phyloP scores from a whole-genome alignment of 2,329 filamentous ascomycete species.

The Xylaria sp. region DNA sequence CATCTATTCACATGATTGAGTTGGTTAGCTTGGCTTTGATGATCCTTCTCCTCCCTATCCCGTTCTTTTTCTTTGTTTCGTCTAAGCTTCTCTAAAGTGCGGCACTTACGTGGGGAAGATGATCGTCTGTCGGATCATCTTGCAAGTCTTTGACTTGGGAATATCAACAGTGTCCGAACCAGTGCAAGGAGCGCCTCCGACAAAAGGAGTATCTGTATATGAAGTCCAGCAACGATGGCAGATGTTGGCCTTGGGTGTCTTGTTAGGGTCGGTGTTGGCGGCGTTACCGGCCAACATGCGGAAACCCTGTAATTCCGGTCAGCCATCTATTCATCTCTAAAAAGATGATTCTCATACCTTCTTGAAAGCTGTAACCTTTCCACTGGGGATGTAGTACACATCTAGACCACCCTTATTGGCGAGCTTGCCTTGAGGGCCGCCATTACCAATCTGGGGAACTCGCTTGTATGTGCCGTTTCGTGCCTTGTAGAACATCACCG shows the following conservation, averaged over 20 bases:
- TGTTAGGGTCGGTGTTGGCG: slow-evolving; percentile 54
- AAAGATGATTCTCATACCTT: slow-evolving; percentile 44
- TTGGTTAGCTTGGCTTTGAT: slow-evolving; percentile 20
- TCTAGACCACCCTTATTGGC: slow-evolving; percentile 58
- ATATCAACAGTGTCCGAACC: slow-evolving; percentile 63
- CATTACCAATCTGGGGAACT: slow-evolving; percentile 58
- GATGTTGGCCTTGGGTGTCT: slow-evolving; percentile 55
- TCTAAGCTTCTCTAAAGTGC: neutral
- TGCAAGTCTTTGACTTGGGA: slow-evolving; percentile 57
- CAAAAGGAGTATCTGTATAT: slow-evolving; percentile 58
- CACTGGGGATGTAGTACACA: slow-evolving; percentile 58
- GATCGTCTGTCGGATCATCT: slow-evolving; percentile 65
- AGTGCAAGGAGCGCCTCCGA: slow-evolving; percentile 62
- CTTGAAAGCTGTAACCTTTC: slow-evolving; percentile 57
- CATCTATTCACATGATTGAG: slow-evolving; percentile 51
- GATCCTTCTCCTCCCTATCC: neutral
- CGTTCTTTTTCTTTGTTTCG: neutral
- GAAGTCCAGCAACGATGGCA: slow-evolving; percentile 62
- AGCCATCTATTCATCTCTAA: neutral
- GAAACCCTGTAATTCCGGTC: slow-evolving; percentile 53
- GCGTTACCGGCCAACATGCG: slow-evolving; percentile 60
- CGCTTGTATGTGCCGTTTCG: slow-evolving; percentile 58
- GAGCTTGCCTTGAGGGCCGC: slow-evolving; percentile 57
- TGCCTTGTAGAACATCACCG: slow-evolving; percentile 59
- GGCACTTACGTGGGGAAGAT: slow-evolving; percentile 58